Evolutionary conservation across 2,329 filamentous ascomycete genomes (phyloP).

Genomic region (Salinomyces thailandicus): DNA sequence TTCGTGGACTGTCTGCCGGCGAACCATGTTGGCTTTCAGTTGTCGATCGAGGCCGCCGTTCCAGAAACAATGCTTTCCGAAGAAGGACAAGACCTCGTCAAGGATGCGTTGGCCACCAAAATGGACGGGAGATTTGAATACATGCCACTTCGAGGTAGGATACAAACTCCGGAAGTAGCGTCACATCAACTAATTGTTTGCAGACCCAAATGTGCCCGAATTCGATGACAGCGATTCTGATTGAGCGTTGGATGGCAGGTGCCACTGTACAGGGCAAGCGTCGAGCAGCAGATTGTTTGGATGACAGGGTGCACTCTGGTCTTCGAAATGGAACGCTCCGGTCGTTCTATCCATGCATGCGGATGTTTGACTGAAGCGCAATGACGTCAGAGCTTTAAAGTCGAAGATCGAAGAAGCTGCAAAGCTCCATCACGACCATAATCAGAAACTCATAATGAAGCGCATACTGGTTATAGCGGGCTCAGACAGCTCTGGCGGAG

Average conservation of each 20-base stretch:
- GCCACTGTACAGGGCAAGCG: too few species aligned
- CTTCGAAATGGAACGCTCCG: too few species aligned
- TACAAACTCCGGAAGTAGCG: too few species aligned
- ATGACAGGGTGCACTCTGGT: too few species aligned
- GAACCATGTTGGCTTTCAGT: slow-evolving; percentile 32
- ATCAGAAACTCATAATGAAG: slow-evolving; percentile 23
- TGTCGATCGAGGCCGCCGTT: slow-evolving; percentile 37
- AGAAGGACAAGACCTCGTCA: slow-evolving; percentile 29
- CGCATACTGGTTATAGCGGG: slow-evolving; percentile 74
- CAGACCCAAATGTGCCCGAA: slow-evolving; percentile 37
- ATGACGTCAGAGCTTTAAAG: slow-evolving; percentile 4
- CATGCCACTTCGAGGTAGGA: slow-evolving; percentile 34
- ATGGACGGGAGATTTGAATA: slow-evolving; percentile 37
- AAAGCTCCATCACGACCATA: slow-evolving; percentile 1
- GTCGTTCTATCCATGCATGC: too few species aligned
- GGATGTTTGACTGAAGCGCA: not conserved
- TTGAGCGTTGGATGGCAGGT: too few species aligned
- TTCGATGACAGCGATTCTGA: slow-evolving; percentile 36
- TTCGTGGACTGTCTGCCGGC: slow-evolving; percentile 33
- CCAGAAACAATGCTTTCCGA: slow-evolving; percentile 31
- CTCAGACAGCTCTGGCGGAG: slow-evolving; percentile 83
- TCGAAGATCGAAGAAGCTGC: slow-evolving; percentile 1
- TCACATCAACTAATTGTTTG: too few species aligned
- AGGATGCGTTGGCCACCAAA: slow-evolving; percentile 29
- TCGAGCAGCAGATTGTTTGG: not conserved